A percentile compares a stretch with the other conserved stretches of the same genome.
Conservation (phyloP, 1,139 yeast species). For the Sugiyamaella paludigena region DNA sequence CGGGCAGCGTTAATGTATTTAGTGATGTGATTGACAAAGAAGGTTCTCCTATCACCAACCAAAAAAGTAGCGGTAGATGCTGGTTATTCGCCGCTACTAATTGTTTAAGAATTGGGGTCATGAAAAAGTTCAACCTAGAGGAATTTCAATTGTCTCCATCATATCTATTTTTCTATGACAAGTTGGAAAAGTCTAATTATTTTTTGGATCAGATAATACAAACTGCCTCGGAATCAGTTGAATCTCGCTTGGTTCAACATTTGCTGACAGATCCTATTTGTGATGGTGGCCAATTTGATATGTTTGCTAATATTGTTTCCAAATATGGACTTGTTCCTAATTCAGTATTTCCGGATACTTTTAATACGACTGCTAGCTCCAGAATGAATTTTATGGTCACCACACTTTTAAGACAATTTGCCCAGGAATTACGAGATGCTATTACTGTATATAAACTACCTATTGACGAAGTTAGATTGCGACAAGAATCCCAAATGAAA, state of each 20-base stretch:
- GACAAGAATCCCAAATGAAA: constrained; percentile 49
- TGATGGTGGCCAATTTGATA: constrained; percentile 87
- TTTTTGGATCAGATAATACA: constrained; percentile 73
- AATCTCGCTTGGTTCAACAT: constrained; percentile 64
- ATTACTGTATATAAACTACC: constrained; percentile 34
- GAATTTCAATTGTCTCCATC: constrained; percentile 74
- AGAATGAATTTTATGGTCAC: constrained; percentile 60
- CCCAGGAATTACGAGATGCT: constrained; percentile 58
- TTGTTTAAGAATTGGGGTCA: constrained; percentile 60
- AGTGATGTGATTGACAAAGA: constrained; percentile 59
- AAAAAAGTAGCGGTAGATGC: constrained; percentile 73
- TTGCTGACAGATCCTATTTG: constrained; percentile 60
- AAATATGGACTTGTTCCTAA: constrained; percentile 80
- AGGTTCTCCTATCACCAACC: constrained; percentile 72
- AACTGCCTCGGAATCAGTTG: constrained; percentile 60
- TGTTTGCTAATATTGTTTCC: constrained; percentile 69
- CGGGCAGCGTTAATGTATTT: constrained; percentile 46
- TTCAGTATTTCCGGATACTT: constrained; percentile 66
- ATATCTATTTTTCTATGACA: constrained; percentile 70
- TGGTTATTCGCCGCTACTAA: constrained; percentile 87
- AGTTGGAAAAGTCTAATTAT: constrained; percentile 64
- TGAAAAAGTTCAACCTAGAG: constrained; percentile 60
- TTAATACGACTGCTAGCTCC: constrained; percentile 58
- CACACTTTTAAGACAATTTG: constrained; percentile 71
- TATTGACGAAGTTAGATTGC: constrained; percentile 37